A percentile compares a stretch with the other conserved stretches of the same genome.
These are phyloP conservation scores for Insectozyma bohioensis DNA, from an alignment of 1,139 yeast species.

Conservation along the genomic window DNA sequence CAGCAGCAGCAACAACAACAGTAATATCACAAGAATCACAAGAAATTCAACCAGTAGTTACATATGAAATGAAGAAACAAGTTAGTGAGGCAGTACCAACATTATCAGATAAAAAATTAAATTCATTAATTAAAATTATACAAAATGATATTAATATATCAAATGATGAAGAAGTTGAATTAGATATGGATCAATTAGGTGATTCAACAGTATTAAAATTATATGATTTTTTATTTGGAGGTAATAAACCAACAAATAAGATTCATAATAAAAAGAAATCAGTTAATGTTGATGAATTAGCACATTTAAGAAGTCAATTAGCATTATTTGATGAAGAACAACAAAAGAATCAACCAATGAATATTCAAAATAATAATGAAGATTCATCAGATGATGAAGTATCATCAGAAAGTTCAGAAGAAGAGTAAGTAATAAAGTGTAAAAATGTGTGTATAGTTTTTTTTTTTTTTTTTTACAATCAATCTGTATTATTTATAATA, in stretches of 20 bases:
- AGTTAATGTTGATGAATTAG: conserved; percentile 70
- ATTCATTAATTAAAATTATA: conserved; percentile 80
- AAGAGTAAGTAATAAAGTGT: too few relatives aligned
- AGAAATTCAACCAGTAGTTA: conserved; percentile 48
- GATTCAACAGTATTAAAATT: conserved; percentile 79
- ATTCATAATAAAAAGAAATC: conserved; percentile 53
- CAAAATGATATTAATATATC: conserved; percentile 79
- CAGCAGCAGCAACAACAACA: background rate
- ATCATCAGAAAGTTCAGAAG: conserved; percentile 64
- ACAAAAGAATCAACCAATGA: conserved; percentile 16
- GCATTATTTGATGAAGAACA: conserved; percentile 67
- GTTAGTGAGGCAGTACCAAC: conserved; percentile 83
- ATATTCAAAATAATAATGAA: conserved; percentile 22
- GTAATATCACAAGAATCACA: conserved; percentile 1
- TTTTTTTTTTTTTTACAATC: too few relatives aligned
- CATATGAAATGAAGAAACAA: conserved; percentile 96
- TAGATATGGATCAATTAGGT: conserved; percentile 92
- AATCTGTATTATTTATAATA: too few relatives aligned
- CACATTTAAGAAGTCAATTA: conserved; percentile 77
- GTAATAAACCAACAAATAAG: conserved; percentile 39
- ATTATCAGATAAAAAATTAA: conserved; percentile 76
- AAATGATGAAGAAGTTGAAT: conserved; percentile 83
- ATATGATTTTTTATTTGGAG: conserved; percentile 74
- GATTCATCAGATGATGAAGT: conserved; percentile 47
- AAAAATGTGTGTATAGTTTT: too few relatives aligned